Conservation (phyloP, 2,329 filamentous ascomycete species). For the Talaromyces sp. region DNA sequence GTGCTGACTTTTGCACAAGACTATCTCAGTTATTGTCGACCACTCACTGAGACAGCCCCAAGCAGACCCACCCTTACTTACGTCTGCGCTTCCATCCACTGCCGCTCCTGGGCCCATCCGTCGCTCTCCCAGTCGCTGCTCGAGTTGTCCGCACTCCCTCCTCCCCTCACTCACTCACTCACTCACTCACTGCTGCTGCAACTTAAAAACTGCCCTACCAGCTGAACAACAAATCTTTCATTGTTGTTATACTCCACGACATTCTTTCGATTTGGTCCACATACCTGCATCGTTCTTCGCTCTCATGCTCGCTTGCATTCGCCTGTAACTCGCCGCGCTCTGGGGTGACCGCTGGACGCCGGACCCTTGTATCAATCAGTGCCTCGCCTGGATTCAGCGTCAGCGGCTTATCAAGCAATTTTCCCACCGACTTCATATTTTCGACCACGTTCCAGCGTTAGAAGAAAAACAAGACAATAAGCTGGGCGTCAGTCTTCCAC, state of each 20-base stretch:
- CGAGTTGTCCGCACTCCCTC: background rate
- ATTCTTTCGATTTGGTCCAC: background rate
- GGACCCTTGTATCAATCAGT: slow-evolving; percentile 4
- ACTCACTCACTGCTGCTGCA: background rate
- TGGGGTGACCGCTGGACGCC: background rate
- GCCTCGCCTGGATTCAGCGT: background rate
- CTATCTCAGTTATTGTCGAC: no score
- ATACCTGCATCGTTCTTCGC: background rate
- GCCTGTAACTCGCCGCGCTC: slow-evolving; percentile 1
- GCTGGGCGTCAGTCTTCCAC: background rate
- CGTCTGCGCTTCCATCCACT: slow-evolving; percentile 3
- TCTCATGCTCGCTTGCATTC: background rate
- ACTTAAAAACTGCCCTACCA: background rate
- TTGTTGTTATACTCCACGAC: background rate
- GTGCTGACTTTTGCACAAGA: no score
- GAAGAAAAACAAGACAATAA: background rate
- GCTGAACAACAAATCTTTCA: background rate
- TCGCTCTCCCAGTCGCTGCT: background rate
- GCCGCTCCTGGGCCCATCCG: background rate
- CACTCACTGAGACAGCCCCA: background rate
- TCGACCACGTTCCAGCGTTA: background rate
- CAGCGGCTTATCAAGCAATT: slow-evolving; percentile 8
- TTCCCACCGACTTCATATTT: background rate
- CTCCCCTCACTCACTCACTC: background rate
- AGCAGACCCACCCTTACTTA: slow-evolving; percentile 1